Conservation (phyloP, 352 stramenopile genomes). For the Globisporangium viniferum region DNA sequence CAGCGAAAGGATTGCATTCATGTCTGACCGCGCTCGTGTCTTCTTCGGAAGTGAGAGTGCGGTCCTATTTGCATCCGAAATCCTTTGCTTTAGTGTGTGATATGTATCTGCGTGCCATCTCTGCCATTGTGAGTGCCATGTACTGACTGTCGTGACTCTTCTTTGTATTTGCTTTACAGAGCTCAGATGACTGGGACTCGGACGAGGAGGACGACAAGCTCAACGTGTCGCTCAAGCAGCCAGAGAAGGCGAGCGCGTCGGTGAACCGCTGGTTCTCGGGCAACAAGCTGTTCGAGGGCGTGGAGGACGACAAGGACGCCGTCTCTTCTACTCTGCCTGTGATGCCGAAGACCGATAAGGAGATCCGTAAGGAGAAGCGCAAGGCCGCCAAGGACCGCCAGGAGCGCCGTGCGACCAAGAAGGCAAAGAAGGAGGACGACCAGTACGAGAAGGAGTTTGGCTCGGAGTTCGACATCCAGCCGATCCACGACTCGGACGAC, state of each 20-base stretch:
- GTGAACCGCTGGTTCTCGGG: slow-evolving; percentile 83
- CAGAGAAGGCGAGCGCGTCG: slow-evolving; percentile 69
- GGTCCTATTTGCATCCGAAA: slow-evolving; percentile 85
- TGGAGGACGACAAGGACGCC: slow-evolving; percentile 59
- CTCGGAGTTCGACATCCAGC: slow-evolving; percentile 63
- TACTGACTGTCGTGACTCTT: not conserved
- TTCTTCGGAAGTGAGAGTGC: slow-evolving; percentile 27
- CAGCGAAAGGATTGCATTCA: slow-evolving; percentile 66
- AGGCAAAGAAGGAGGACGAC: slow-evolving; percentile 81
- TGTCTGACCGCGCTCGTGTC: slow-evolving; percentile 69
- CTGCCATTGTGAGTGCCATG: not conserved
- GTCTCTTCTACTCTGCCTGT: slow-evolving; percentile 33
- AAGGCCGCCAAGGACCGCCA: slow-evolving; percentile 92
- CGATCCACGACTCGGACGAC: slow-evolving; percentile 32
- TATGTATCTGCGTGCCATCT: slow-evolving; percentile 3
- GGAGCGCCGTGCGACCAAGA: slow-evolving; percentile 79
- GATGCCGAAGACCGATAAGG: slow-evolving; percentile 99
- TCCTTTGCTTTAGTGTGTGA: slow-evolving; percentile 3
- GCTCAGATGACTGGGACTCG: slow-evolving; percentile 71
- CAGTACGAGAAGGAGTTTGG: slow-evolving; percentile 82
- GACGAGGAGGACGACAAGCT: slow-evolving; percentile 60
- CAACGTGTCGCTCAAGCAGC: slow-evolving; percentile 69
- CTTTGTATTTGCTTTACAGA: slow-evolving; percentile 44
- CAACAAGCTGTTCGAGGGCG: slow-evolving; percentile 80
- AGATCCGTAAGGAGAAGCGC: slow-evolving; percentile 96